phyloP scores from a whole-genome alignment of 129 eudicot species.

The Smallanthus sonchifolius region DNA sequence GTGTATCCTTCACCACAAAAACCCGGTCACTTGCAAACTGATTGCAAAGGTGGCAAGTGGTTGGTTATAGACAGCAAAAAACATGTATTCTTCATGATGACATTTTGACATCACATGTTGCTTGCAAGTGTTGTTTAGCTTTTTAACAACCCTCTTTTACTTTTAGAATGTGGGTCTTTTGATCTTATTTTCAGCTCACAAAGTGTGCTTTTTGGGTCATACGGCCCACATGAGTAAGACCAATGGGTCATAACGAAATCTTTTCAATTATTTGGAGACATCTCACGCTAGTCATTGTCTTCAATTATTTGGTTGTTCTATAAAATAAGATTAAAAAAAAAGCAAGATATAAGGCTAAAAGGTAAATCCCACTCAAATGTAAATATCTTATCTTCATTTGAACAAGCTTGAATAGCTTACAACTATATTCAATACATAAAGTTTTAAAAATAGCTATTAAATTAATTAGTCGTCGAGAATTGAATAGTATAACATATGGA shows the following conservation, averaged over 20 bases:
- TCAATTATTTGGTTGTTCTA: conserved; percentile 16
- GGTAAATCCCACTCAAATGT: not conserved
- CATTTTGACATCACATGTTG: conserved; percentile 22
- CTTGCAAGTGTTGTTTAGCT: conserved; percentile 20
- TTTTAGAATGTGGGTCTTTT: conserved; percentile 24
- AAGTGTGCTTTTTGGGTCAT: conserved; percentile 9
- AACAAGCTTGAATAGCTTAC: not conserved
- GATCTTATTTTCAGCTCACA: conserved; percentile 28
- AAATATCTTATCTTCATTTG: not conserved
- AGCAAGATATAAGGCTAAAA: not conserved
- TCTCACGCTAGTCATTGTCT: conserved; percentile 31
- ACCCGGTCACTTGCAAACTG: not conserved
- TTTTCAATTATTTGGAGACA: conserved; percentile 24
- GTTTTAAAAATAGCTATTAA: no score
- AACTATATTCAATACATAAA: not conserved
- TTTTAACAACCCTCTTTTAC: not conserved
- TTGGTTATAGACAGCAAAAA: conserved; percentile 19
- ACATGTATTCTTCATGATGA: not conserved
- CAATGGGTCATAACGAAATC: conserved; percentile 9
- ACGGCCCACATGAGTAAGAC: conserved; percentile 27
- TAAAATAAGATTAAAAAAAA: not conserved
- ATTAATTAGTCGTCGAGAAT: no score
- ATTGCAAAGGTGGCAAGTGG: conserved; percentile 10
- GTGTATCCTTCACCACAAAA: no score
- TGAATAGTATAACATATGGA: no score